Evolutionary conservation across 1,284 basidiomycete species (phyloP).

Genomic region (Limonomyces culmigenus): DNA sequence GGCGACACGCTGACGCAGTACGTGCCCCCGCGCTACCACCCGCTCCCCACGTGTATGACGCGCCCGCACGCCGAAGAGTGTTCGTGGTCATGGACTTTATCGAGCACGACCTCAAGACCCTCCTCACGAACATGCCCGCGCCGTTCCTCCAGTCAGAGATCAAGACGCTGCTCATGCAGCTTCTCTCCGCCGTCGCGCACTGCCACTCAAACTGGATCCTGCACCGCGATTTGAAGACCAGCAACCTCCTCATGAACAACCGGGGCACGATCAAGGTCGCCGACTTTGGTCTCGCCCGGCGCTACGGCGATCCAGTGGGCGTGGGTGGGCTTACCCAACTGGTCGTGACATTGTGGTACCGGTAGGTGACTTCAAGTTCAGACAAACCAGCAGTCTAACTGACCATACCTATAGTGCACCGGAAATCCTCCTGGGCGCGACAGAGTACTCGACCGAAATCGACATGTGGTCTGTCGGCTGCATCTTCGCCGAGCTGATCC

Average conservation of each 20-base stretch:
- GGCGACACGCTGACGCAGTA: slow-evolving; percentile 99
- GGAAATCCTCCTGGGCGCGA: slow-evolving; percentile 86
- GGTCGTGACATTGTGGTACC: slow-evolving; percentile 97
- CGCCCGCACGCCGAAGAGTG: slow-evolving; percentile 37
- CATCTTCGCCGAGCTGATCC: slow-evolving; percentile 92
- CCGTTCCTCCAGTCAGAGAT: slow-evolving; percentile 96
- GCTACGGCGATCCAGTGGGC: slow-evolving; percentile 88
- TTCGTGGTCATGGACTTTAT: slow-evolving; percentile 99
- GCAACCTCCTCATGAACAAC: slow-evolving; percentile 97
- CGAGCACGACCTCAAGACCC: slow-evolving; percentile 95
- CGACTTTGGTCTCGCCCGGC: slow-evolving; percentile 91
- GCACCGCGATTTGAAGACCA: slow-evolving; percentile 95
- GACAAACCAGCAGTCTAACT: slow-evolving; percentile 5
- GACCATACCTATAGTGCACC: slow-evolving; percentile 55
- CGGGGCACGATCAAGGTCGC: slow-evolving; percentile 96
- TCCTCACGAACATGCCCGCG: slow-evolving; percentile 83
- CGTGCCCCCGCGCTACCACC: slow-evolving; percentile 20
- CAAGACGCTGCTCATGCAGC: slow-evolving; percentile 89
- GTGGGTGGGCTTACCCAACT: slow-evolving; percentile 92
- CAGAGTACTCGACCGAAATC: slow-evolving; percentile 87
- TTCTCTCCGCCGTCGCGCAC: slow-evolving; percentile 83
- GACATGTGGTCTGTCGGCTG: slow-evolving; percentile 99
- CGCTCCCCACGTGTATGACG: slow-evolving; percentile 1
- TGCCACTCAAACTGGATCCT: slow-evolving; percentile 97
- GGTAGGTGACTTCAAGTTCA: slow-evolving; percentile 30